These are phyloP conservation scores for Coniferiporia weirii DNA, from an alignment of 1,284 basidiomycete species.

Conservation along the genomic window DNA sequence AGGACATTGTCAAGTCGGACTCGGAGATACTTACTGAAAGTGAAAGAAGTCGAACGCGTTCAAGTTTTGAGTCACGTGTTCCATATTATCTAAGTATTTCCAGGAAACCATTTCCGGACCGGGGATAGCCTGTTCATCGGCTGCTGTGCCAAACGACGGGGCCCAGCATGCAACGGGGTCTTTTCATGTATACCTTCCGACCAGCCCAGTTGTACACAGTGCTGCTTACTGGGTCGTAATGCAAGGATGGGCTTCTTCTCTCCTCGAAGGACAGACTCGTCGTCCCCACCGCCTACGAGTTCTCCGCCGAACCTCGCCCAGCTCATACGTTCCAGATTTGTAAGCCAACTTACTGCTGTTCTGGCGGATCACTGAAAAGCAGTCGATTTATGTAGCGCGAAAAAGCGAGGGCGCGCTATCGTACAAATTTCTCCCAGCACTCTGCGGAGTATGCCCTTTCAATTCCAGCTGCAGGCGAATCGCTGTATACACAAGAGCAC, in stretches of 20 bases:
- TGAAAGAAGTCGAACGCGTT: slow-evolving; percentile 15
- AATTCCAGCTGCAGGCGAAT: background rate
- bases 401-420: slow-evolving; percentile 42
- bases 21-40: slow-evolving; percentile 25
- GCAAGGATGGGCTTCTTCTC: slow-evolving; percentile 52
- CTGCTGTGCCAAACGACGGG: too few relatives aligned
- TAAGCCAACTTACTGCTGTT: slow-evolving; percentile 33
- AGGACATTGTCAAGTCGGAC: too few relatives aligned
- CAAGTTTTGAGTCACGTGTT: background rate
- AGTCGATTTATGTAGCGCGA: slow-evolving; percentile 50
- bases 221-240: slow-evolving; percentile 5
- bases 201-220: background rate
- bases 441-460: background rate
- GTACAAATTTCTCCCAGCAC: slow-evolving; percentile 5
- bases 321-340: slow-evolving; percentile 70
- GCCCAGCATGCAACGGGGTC: background rate
- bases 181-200: background rate
- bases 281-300: slow-evolving; percentile 18
- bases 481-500: slow-evolving; percentile 9
- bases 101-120: background rate
- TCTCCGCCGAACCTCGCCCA: slow-evolving; percentile 45
- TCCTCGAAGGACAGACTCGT: slow-evolving; percentile 35
- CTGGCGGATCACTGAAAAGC: slow-evolving; percentile 17
- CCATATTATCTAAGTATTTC: background rate
- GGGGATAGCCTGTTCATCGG: too few relatives aligned